Evolutionary conservation across 257 asterid genomes (phyloP).

Genomic region (Rhazya stricta): DNA sequence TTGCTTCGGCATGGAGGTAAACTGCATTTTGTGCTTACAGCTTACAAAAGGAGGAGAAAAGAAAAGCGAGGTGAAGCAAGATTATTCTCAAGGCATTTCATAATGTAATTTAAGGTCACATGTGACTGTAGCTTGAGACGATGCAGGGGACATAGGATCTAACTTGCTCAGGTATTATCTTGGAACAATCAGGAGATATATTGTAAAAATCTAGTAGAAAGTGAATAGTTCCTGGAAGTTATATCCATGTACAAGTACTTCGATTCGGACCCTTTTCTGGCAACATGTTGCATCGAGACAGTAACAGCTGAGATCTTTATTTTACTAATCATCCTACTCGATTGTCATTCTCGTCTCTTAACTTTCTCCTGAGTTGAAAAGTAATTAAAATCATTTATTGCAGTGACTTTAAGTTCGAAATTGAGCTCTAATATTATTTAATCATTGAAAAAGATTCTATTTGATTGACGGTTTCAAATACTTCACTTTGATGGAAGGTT

Average conservation of each 20-base stretch:
- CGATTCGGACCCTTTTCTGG: not conserved
- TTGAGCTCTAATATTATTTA: too few relatives aligned
- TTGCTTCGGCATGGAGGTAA: conserved; percentile 79
- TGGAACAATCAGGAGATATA: conserved; percentile 1
- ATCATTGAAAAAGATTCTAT: too few relatives aligned
- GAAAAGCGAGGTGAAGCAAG: not conserved
- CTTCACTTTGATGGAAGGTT: too few relatives aligned
- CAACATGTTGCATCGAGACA: not conserved
- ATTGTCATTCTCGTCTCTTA: not conserved
- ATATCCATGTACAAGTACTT: not conserved
- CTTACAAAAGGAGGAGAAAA: not conserved
- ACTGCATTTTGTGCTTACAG: not conserved
- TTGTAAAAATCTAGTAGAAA: not conserved
- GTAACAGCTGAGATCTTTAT: not conserved
- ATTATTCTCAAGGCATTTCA: not conserved
- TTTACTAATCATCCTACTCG: not conserved
- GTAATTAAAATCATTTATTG: too few relatives aligned
- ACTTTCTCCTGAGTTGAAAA: not conserved
- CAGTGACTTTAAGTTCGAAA: too few relatives aligned
- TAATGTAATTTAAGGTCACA: not conserved
- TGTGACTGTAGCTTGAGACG: conserved; percentile 11
- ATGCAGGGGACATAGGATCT: conserved; percentile 17
- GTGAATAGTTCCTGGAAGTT: not conserved
- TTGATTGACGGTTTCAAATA: too few relatives aligned
- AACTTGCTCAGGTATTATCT: not conserved